phyloP scores from a whole-genome alignment of 495 filamentous ascomycete species.

The Penicillium maclennaniae region DNA sequence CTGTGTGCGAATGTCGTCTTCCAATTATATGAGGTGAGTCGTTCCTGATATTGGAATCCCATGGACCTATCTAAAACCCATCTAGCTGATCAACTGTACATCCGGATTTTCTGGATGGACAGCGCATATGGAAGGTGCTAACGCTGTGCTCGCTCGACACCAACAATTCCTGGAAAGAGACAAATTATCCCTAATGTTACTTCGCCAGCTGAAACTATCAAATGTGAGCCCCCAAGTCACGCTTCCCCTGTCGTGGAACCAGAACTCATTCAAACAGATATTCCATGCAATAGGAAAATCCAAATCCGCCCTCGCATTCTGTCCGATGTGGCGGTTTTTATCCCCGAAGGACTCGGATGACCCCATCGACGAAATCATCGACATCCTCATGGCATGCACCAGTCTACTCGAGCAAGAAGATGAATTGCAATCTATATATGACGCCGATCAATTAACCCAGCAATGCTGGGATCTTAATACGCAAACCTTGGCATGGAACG shows the following conservation, averaged over 20 bases:
- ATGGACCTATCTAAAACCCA: background rate
- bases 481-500: slow-evolving; percentile 7
- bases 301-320: slow-evolving; percentile 10
- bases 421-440: background rate
- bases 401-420: slow-evolving; percentile 5
- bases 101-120: slow-evolving; percentile 15
- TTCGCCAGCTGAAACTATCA: slow-evolving; percentile 13
- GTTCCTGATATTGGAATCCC: background rate
- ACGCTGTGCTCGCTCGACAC: slow-evolving; percentile 13
- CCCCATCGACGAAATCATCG: slow-evolving; percentile 12
- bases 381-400: slow-evolving; percentile 17
- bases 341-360: background rate
- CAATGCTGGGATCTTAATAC: background rate
- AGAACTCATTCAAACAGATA: background rate
- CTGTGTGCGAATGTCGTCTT: slow-evolving; percentile 15
- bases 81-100: slow-evolving; percentile 10
- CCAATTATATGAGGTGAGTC: slow-evolving; percentile 13
- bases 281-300: slow-evolving; percentile 19
- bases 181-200: slow-evolving; percentile 7
- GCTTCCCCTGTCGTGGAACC: background rate
- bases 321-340: slow-evolving; percentile 11
- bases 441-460: background rate
- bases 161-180: slow-evolving; percentile 5
- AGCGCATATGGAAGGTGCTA: slow-evolving; percentile 17
- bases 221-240: slow-evolving; percentile 1